Evolutionary conservation across 176 grass and related monocot species (phyloP).

Genomic region (Coix lacrymajobi): DNA sequence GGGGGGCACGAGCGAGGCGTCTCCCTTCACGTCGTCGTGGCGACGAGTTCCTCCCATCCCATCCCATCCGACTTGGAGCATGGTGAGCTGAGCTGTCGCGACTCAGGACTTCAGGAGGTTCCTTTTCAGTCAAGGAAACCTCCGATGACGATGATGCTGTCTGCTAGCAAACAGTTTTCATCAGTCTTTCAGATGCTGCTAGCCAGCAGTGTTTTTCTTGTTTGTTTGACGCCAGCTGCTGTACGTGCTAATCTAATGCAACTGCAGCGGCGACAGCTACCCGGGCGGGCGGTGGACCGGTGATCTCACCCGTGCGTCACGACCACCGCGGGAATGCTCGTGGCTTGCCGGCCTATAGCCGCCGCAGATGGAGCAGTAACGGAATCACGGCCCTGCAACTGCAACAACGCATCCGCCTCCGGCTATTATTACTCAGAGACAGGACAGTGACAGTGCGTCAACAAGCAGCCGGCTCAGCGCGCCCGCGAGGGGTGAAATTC

Average conservation of each 20-base stretch:
- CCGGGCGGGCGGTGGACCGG: background rate
- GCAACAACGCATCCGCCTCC: background rate
- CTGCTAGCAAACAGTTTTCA: background rate
- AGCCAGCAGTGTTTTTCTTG: background rate
- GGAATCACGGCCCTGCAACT: background rate
- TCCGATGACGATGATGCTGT: background rate
- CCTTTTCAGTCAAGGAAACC: background rate
- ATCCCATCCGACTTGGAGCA: too few relatives aligned
- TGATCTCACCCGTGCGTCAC: slow-evolving; percentile 10
- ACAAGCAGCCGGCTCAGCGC: background rate
- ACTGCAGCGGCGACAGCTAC: background rate
- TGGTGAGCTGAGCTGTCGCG: background rate
- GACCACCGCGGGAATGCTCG: background rate
- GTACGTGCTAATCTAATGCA: background rate
- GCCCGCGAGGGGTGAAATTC: background rate
- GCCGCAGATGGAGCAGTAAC: background rate
- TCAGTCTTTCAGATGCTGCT: background rate
- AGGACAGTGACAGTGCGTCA: slow-evolving; percentile 10
- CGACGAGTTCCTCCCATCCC: background rate
- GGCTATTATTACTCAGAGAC: slow-evolving; percentile 4
- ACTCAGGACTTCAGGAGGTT: background rate
- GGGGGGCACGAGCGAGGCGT: background rate
- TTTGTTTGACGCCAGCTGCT: background rate
- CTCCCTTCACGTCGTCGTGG: background rate
- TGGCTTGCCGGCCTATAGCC: background rate